A percentile compares a stretch with the other conserved stretches of the same genome.
Conservation (phyloP, 2,329 filamentous ascomycete genomes). For the Apiospora malaysiana region DNA sequence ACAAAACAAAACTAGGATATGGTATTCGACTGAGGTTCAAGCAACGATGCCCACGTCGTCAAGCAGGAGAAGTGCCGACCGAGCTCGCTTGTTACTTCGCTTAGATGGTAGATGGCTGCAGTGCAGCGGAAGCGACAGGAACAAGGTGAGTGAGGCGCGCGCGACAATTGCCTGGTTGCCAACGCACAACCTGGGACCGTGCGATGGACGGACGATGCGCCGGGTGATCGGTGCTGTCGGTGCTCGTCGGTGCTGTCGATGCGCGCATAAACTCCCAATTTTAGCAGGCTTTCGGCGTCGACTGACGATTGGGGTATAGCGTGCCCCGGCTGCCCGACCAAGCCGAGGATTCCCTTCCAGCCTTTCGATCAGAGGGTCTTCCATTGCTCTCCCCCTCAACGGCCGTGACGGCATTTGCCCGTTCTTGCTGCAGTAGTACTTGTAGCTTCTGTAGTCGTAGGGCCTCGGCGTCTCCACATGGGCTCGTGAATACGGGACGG, state of each 20-base stretch:
- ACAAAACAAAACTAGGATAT: no score
- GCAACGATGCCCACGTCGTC: no score
- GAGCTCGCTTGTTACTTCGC: no score
- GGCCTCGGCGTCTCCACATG: not conserved
- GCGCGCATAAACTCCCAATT: constrained; percentile 2
- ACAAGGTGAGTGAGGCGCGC: not conserved
- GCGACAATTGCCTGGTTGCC: not conserved
- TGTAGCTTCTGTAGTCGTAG: no score
- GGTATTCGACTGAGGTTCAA: no score
- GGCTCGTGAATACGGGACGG: not conserved
- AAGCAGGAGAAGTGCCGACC: no score
- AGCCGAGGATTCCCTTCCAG: not conserved
- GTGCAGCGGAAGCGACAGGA: no score
- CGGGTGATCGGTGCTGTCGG: not conserved
- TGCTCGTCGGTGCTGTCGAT: not conserved
- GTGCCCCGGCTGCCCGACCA: not conserved
- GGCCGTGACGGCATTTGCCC: not conserved
- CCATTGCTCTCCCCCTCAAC: not conserved
- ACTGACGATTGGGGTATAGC: not conserved
- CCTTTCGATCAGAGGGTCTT: no score
- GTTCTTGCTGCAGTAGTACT: not conserved
- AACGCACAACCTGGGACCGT: not conserved
- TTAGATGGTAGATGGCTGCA: no score
- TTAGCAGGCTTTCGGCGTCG: not conserved
- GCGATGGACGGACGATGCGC: not conserved